These are phyloP conservation scores for Boletales sp. DNA, from an alignment of 768 basidiomycete genomes.

Conservation along the genomic window DNA sequence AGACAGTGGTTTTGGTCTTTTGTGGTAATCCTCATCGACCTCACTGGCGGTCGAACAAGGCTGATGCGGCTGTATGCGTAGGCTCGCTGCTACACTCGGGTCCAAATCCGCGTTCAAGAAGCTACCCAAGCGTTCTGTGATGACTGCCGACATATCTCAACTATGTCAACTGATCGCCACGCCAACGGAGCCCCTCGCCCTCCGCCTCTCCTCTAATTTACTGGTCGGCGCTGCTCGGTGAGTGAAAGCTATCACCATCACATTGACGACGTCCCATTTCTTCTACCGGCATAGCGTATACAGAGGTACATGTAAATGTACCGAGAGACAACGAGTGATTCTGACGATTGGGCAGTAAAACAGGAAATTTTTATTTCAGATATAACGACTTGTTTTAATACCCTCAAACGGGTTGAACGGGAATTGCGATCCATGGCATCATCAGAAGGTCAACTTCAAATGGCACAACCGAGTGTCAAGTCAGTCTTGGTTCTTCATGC, in stretches of 20 bases:
- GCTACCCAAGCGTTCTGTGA: constrained; percentile 77
- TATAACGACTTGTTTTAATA: constrained; percentile 71
- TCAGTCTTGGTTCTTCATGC: constrained; percentile 28
- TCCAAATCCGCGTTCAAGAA: constrained; percentile 85
- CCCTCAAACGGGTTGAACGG: constrained; percentile 75
- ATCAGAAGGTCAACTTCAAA: constrained; percentile 57
- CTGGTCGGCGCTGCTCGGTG: constrained; percentile 90
- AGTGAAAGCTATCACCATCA: constrained; percentile 14
- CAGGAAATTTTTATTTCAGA: constrained; percentile 82
- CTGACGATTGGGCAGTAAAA: constrained; percentile 51
- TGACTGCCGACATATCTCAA: constrained; percentile 78
- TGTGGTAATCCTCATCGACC: constrained; percentile 52
- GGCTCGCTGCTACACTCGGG: constrained; percentile 90
- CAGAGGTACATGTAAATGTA: constrained; percentile 35
- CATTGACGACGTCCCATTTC: not conserved
- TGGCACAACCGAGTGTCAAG: constrained; percentile 66
- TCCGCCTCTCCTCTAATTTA: constrained; percentile 83
- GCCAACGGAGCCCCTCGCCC: constrained; percentile 82
- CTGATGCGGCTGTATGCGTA: constrained; percentile 30
- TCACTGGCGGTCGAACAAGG: not conserved
- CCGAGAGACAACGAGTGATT: not conserved
- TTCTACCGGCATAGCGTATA: constrained; percentile 39
- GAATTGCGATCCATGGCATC: constrained; percentile 50
- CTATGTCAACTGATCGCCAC: constrained; percentile 78
- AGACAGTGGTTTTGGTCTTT: constrained; percentile 86